Evolutionary conservation across 1,139 yeast species (phyloP), one percentile per base, ranked within the genome.

Genomic region (Suhomyces bolitotheri): DNA sequence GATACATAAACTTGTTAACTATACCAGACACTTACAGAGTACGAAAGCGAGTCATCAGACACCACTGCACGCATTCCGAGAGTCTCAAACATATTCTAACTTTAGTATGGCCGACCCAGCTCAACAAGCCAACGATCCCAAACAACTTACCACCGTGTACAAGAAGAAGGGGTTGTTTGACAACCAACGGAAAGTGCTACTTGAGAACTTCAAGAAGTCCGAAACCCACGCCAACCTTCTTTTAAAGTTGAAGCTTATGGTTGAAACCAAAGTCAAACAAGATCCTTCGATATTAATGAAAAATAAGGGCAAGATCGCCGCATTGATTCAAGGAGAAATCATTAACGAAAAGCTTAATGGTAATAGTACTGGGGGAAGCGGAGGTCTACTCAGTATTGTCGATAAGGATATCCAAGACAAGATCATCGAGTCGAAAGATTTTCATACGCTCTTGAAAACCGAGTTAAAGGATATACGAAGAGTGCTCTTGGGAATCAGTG

Each of bases 121-220:
- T 9, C 22, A 21, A n/a, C 39, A 39, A 15, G 31, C 31, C 25
- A 38, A 49, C 4, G 72, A 69, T 39, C 67, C 75, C 25, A 66
- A 66, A 35, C 66, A 64, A 29, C 56, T 76, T 19, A 59, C 71
- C 2, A 60, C 58, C 4, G 54, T 62, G 10, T 77, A 72, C 52
- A 77, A 77, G 54, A 71, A 71, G 44, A 64, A 64, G 31, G 82
- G 82, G 0, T 42, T 64, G 2, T 77, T 77, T 46, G 82, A 77
- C 46, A 53, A 61, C 24, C 73, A 68, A 38, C 50, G 82, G 30
- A 68, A 60, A 40, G 46, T 51, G 9, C 58, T 76, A 10, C 53
- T 76, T 24, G 71, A 71, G 21, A 60, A 69, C 43, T 76, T 76
- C 58, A 62, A 62, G 34, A 45, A 53, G 29, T 67, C 74, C 11